Base-by-base conservation (phyloP, 441 rosid species). In the Erodium texanum region DNA sequence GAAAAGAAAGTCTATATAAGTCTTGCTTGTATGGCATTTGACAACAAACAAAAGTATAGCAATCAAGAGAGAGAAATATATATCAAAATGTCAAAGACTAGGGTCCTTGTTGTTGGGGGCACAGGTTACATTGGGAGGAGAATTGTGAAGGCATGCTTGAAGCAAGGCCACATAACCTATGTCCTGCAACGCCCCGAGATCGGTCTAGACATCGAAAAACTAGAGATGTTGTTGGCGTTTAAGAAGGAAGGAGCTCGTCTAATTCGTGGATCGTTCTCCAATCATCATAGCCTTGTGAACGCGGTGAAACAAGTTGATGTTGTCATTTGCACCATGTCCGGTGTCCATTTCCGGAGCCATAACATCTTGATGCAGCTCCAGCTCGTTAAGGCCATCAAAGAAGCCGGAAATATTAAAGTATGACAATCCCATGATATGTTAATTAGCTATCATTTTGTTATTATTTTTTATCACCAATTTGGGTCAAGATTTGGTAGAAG, bases 401-500 rank as follows among this genome's bases (percentile, higher is more conserved):
- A 89, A 52, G 96, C 94, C 3, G 94, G 94, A 62, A 92, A 89
- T 22, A 75, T 92, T 8, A 86, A 89, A 92, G 97, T 87, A 75
- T 0, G 7, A 6, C 10, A 36, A 27, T 1, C 29, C 29, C 4
- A 27, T 27, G 29, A 27, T 27, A 27, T 27, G n/a, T n/a, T n/a
- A n/a, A n/a, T n/a, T n/a, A n/a, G n/a, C n/a, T n/a, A n/a, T n/a
- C n/a, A n/a, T n/a, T n/a, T n/a, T n/a, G n/a, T n/a, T n/a, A n/a
- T n/a, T n/a, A n/a, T n/a, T n/a, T n/a, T n/a, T n/a, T n/a, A n/a
- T n/a, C n/a, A n/a, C n/a, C n/a, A n/a, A n/a, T n/a, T n/a, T n/a
- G n/a, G n/a, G n/a, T n/a, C n/a, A n/a, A n/a, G n/a, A n/a, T n/a
- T n/a, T n/a, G n/a, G n/a, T n/a, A n/a, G n/a, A n/a, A n/a, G n/a